phyloP scores from a whole-genome alignment of 306 rosid genomes.

The Quercus aquifolioides region DNA sequence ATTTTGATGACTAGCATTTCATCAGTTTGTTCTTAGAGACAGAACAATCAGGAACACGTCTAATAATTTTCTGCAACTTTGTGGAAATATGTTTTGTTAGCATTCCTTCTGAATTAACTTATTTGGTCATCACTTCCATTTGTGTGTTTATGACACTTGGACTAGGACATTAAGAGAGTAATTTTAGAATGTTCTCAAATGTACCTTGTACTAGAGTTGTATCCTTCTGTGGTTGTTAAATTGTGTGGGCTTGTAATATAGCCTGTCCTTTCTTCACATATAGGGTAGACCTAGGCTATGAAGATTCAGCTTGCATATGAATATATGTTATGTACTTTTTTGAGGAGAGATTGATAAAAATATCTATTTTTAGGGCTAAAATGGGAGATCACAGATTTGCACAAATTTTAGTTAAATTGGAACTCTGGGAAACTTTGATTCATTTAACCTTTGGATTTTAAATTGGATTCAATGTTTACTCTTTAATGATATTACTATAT shows the following conservation, averaged over 20 bases:
- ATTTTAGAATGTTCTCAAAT: neutral
- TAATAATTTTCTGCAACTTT: neutral
- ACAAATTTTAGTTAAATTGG: neutral
- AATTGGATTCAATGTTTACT: neutral
- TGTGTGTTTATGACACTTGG: neutral
- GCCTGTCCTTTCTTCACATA: neutral
- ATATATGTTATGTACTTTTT: neutral
- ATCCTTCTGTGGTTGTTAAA: neutral
- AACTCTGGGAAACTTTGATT: neutral
- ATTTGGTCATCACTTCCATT: neutral
- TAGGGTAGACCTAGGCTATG: neutral
- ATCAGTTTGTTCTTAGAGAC: neutral
- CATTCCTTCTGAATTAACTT: neutral
- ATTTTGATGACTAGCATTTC: neutral
- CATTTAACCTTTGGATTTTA: neutral
- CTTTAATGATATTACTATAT: neutral
- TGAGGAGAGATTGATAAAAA: neutral
- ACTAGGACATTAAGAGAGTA: neutral
- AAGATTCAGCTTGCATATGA: neutral
- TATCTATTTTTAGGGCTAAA: neutral
- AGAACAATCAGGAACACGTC: neutral
- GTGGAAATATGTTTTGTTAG: neutral
- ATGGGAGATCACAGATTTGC: neutral
- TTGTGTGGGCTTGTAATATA: neutral
- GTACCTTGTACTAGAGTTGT: neutral